These are phyloP conservation scores for Termitomyces sp. DNA, from an alignment of 768 basidiomycete genomes.

Conservation along the genomic window DNA sequence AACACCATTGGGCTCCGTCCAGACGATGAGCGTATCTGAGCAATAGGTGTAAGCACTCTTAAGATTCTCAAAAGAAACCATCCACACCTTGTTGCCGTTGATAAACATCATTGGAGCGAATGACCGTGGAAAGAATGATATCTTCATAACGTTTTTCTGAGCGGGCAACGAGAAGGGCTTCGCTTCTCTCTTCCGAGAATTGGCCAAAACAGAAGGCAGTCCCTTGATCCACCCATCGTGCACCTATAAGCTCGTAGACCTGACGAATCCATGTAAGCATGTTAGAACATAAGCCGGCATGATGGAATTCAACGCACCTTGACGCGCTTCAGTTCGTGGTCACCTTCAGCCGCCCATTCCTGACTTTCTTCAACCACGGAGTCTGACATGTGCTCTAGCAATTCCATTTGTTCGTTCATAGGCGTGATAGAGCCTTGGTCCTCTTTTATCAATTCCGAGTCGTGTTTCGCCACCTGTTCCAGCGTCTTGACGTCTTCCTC, in stretches of 20 bases:
- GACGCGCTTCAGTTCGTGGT: constrained; percentile 80
- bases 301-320: constrained; percentile 40
- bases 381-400: constrained; percentile 38
- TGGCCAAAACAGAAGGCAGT: constrained; percentile 96
- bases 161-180: constrained; percentile 80
- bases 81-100: constrained; percentile 70
- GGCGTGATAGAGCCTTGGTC: constrained; percentile 26
- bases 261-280: constrained; percentile 26
- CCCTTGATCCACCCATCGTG: constrained; percentile 93
- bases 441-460: constrained; percentile 27
- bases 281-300: neutral
- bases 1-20: constrained; percentile 93
- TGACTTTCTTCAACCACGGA: constrained; percentile 46
- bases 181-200: constrained; percentile 68
- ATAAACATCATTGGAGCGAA: constrained; percentile 79
- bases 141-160: constrained; percentile 68
- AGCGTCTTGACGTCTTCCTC: constrained; percentile 12
- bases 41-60: constrained; percentile 2
- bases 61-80: constrained; percentile 1
- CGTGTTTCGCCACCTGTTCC: constrained; percentile 11
- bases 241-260: constrained; percentile 92
- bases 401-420: constrained; percentile 37
- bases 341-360: constrained; percentile 57
- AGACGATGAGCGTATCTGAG: constrained; percentile 94
- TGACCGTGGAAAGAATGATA: constrained; percentile 73